A percentile compares a stretch with the other conserved stretches of the same genome.
Conservation (phyloP, 2,329 filamentous ascomycete genomes). For the Beauveria brongniartii region DNA sequence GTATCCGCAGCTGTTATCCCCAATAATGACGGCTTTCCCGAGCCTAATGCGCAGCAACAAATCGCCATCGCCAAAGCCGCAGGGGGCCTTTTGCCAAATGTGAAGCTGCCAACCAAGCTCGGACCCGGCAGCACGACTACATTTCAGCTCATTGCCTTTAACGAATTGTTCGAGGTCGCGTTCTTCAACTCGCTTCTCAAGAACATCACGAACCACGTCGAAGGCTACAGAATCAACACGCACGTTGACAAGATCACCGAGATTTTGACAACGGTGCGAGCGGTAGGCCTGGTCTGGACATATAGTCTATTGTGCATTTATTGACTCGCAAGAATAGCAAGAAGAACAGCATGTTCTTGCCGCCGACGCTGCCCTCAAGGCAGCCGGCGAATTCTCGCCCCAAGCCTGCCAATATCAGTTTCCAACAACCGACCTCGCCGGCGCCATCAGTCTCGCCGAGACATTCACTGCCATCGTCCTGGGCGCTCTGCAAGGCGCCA, state of each 20-base stretch:
- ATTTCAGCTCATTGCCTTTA: conserved; percentile 60
- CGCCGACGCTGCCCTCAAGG: conserved; percentile 47
- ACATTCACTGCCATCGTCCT: conserved; percentile 63
- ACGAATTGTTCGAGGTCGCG: conserved; percentile 65
- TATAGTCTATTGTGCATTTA: not conserved
- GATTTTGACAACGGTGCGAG: conserved; percentile 40
- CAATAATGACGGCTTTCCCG: conserved; percentile 49
- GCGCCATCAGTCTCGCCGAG: conserved; percentile 52
- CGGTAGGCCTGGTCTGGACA: conserved; percentile 27
- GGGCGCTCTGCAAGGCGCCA: conserved; percentile 58
- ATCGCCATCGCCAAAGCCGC: conserved; percentile 44
- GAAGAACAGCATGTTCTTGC: conserved; percentile 59
- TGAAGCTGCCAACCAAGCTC: conserved; percentile 41
- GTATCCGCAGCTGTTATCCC: conserved; percentile 27
- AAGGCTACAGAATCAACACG: conserved; percentile 37
- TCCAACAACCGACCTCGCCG: conserved; percentile 46
- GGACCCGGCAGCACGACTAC: conserved; percentile 43
- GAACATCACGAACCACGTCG: conserved; percentile 52
- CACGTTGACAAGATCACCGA: conserved; percentile 36
- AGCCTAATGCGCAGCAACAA: conserved; percentile 40
- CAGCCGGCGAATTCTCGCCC: conserved; percentile 45
- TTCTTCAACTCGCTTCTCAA: conserved; percentile 57
- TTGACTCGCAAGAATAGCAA: conserved; percentile 35
- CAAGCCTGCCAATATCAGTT: conserved; percentile 58
- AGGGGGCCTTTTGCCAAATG: conserved; percentile 54